These are phyloP conservation scores for Tolypocladium amazonense DNA, from an alignment of 2,329 filamentous ascomycete species.

Conservation along the genomic window DNA sequence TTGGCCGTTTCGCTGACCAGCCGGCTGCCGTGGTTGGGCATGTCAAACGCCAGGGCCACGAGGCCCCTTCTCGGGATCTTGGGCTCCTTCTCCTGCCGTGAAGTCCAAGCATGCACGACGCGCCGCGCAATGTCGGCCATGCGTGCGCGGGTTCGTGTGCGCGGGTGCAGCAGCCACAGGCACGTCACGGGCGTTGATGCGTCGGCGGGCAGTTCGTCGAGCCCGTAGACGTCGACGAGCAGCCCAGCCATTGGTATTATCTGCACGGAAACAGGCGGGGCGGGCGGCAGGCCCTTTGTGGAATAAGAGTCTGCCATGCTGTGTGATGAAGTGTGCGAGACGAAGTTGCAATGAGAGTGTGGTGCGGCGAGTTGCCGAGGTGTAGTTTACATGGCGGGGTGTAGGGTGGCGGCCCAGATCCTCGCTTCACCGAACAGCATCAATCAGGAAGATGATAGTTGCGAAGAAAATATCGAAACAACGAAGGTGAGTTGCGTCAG, in stretches of 20 bases:
- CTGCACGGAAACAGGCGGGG: conserved; percentile 47
- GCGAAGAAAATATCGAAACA: not conserved
- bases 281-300: conserved; percentile 25
- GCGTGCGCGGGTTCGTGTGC: conserved; percentile 55
- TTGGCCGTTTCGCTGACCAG: conserved; percentile 59
- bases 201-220: conserved; percentile 54
- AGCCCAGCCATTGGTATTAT: conserved; percentile 69
- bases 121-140: conserved; percentile 69
- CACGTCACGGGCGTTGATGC: conserved; percentile 52
- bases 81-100: conserved; percentile 12
- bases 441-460: not conserved
- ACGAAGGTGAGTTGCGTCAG: not conserved
- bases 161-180: conserved; percentile 86
- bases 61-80: conserved; percentile 38
- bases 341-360: not conserved
- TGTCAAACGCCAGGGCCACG: conserved; percentile 79
- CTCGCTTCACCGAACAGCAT: not conserved
- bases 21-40: conserved; percentile 80
- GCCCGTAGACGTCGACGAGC: conserved; percentile 68
- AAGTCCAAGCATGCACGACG: conserved; percentile 59
- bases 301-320: conserved; percentile 17
- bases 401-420: not conserved
- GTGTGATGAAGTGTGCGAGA: not conserved
- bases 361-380: not conserved
- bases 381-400: not conserved